Evolutionary conservation across 495 filamentous ascomycete genomes (phyloP), one percentile per base, ranked within the genome.

Genomic region (Astrothelium macrocarpum): DNA sequence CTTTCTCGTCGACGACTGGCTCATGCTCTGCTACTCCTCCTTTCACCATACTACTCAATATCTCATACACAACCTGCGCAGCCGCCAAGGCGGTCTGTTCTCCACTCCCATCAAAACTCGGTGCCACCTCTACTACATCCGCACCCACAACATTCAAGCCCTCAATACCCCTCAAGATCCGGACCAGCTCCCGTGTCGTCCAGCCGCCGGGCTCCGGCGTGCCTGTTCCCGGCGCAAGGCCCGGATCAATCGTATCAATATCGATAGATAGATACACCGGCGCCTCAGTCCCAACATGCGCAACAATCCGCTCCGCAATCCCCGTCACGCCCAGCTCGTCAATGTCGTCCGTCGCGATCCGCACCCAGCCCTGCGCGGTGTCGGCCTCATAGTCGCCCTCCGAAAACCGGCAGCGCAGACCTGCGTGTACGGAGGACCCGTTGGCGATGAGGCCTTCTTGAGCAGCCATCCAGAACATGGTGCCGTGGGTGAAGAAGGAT

Each of bases 381-480:
- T 88, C 86, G 62, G 87, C 84, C 69, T 95, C 89, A 18, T 81
- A 84, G 62, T 80, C 84, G 59, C 80, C 85, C 9, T 88, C 89
- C 0, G 83, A 84, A 28, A 94, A 75, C 0, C 89, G 75, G 0
- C 88, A 93, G 28, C 89, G 81, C 43, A 94, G 78, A 1, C 90
- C 89, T 1, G 88, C 90, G 71, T 94, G 90, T 20, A 90, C 87
- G 20, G 84, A 88, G 2, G 81, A 85, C 23, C 74, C 72, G 67
- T 90, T 88, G 36, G 81, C 76, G 53, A 93, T 83, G 28, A 93
- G 73, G 0, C 87, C 87, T 72, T 93, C 90, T 28, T 84, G 81
- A 56, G 82, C 84, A 1, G 90, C 90, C 59, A 90, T 80, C 83
- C 88, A 89, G 79, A 95, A 94, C 84, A 93, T 91, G 58, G 80